Conservation (phyloP, 176 grass and related monocot species). For the Hyparrhenia diplandra region DNA sequence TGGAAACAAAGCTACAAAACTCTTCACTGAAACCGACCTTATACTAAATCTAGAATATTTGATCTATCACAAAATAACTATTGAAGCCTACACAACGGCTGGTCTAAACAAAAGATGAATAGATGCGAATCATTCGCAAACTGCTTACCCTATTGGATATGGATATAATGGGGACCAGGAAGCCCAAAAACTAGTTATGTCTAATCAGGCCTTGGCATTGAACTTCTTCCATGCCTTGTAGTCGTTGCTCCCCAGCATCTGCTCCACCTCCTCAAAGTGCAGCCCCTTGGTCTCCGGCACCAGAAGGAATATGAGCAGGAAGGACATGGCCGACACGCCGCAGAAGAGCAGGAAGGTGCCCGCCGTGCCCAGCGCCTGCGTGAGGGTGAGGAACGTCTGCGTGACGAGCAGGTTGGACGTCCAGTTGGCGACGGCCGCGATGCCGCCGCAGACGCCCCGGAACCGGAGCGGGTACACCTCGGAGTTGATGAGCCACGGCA, state of each 20-base stretch:
- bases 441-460: constrained; percentile 80
- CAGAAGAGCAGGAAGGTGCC: constrained; percentile 56
- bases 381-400: constrained; percentile 61
- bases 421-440: constrained; percentile 69
- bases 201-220: background rate
- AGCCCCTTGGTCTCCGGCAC: constrained; percentile 68
- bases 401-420: constrained; percentile 55
- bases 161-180: too few relatives aligned
- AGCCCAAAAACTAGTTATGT: background rate
- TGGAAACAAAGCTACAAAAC: too few relatives aligned
- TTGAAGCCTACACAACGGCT: background rate
- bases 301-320: constrained; percentile 47
- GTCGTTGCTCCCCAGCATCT: constrained; percentile 47
- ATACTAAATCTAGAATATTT: background rate
- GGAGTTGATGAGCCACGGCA: constrained; percentile 87
- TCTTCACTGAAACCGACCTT: too few relatives aligned
- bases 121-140: background rate
- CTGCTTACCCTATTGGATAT: background rate
- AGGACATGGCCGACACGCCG: constrained; percentile 19
- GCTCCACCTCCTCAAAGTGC: constrained; percentile 56
- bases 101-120: background rate
- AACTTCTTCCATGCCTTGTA: constrained; percentile 53
- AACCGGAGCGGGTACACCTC: constrained; percentile 89
- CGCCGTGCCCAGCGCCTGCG: constrained; percentile 52
- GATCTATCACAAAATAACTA: background rate